A percentile compares a stretch with the other conserved stretches of the same genome.
Conservation (phyloP, 495 filamentous ascomycete genomes). For the Hamigera avellanea region DNA sequence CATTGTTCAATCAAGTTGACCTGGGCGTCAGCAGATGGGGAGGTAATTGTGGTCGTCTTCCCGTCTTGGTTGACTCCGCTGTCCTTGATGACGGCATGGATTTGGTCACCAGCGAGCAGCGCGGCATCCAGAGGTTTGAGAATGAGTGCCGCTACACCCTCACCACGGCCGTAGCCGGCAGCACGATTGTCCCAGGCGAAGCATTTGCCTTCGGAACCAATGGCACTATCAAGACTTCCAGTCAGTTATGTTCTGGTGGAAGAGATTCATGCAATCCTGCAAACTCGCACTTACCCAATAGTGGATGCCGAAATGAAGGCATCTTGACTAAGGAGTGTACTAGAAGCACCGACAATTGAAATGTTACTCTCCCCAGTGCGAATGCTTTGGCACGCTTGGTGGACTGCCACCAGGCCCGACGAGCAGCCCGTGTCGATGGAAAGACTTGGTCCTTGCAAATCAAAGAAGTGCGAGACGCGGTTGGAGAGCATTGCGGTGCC, state of each 20-base stretch:
- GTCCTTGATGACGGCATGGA: conserved; percentile 27
- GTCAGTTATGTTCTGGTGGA: no score
- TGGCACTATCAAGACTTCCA: background rate
- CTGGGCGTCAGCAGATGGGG: conserved; percentile 14
- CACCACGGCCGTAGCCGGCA: conserved; percentile 28
- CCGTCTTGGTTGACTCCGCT: conserved; percentile 36
- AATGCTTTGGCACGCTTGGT: conserved; percentile 32
- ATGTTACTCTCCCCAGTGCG: conserved; percentile 25
- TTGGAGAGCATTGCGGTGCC: conserved; percentile 27
- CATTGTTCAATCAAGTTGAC: conserved; percentile 10
- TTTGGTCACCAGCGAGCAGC: conserved; percentile 17
- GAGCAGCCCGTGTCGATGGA: conserved; percentile 43
- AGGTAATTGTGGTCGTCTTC: conserved; percentile 12
- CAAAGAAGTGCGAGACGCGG: conserved; percentile 35
- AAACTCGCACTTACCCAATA: conserved; percentile 1
- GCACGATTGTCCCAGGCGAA: conserved; percentile 21
- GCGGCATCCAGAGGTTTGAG: conserved; percentile 26
- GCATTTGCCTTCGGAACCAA: conserved; percentile 13
- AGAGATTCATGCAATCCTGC: no score
- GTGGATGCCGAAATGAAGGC: conserved; percentile 2
- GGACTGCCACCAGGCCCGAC: conserved; percentile 26
- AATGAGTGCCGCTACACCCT: conserved; percentile 19
- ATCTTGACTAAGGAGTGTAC: conserved; percentile 2
- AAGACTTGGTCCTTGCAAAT: conserved; percentile 35
- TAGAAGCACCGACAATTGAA: conserved; percentile 12